Base-by-base conservation (phyloP, 257 asterid genomes). In the Cynanchum wilfordii region DNA sequence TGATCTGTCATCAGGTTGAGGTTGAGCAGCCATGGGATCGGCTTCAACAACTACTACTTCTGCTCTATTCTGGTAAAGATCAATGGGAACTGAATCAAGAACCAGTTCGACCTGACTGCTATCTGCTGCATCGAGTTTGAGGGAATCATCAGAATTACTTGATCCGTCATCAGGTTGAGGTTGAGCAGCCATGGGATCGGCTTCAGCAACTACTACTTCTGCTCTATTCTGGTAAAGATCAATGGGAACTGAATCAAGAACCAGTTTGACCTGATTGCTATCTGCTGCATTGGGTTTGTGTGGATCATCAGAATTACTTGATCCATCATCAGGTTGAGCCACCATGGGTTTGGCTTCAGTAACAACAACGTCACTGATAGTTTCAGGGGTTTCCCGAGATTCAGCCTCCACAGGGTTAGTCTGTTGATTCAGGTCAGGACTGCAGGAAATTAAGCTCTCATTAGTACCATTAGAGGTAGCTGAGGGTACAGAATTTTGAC, bases 391-490 rank as follows among this genome's bases (percentile, higher is more conserved):
- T 50, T 50, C 30, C 22, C 30, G 68, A 9, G 45, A 16, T 66
- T 16, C 73, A 66, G 15, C 72, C 59, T 25, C 59, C 44, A 49
- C 70, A 33, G 5, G 49, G 71, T 17, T 10, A 33, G n/a, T 12
- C n/a, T 54, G 57, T 20, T 52, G 40, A 22, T 51, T 70, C 33
- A 60, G 25, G 29, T 52, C 71, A 2, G 72, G 66, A 27, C 66
- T 52, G 44, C 44, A 16, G 22, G 29, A 59, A 17, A 56, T 36
- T 49, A 58, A 76, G 57, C 42, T 59, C 20, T 29, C 71, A 38
- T 11, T 56, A 52, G 62, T 22, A 27, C 58, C 62, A 30, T 64
- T 55, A 1, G 36, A 54, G 72, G 72, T 49, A 73, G 58, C 68
- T 25, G 15, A 72, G 40, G 57, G 30, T 19, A 51, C 77, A 19